Percentiles rank a stretch among this genome's conserved stretches.
Evolutionary conservation across 2,329 filamentous ascomycete genomes (phyloP).

Genomic region (Fusarium nematophilum): DNA sequence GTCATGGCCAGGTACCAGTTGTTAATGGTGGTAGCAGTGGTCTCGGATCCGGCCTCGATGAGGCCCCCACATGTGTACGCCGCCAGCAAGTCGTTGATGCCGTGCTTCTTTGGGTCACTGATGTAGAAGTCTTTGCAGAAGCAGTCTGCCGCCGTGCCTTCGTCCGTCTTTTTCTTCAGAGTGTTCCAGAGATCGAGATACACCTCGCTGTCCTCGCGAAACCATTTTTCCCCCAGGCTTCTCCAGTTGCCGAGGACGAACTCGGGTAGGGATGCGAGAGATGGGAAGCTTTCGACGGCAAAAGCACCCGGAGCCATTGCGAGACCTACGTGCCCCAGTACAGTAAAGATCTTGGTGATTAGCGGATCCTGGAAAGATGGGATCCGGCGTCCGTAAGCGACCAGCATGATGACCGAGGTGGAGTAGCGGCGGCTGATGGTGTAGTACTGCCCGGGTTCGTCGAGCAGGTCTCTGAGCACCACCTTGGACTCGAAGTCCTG

Average conservation of each 20-base stretch:
- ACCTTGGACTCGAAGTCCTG: constrained; percentile 39
- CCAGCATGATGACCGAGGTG: constrained; percentile 34
- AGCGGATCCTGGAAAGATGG: constrained; percentile 31
- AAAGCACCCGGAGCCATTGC: constrained; percentile 24
- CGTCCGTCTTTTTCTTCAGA: constrained; percentile 15
- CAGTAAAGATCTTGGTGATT: constrained; percentile 30
- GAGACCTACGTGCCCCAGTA: constrained; percentile 23
- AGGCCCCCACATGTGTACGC: constrained; percentile 32
- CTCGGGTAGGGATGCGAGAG: constrained; percentile 10
- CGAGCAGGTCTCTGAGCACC: constrained; percentile 13
- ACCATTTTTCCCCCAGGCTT: constrained; percentile 18
- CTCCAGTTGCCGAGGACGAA: constrained; percentile 21
- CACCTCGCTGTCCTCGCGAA: constrained; percentile 28
- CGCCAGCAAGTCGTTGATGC: constrained; percentile 31
- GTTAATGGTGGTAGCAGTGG: constrained; percentile 45
- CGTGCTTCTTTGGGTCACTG: constrained; percentile 23
- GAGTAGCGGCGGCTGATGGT: constrained; percentile 37
- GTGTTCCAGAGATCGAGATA: constrained; percentile 31
- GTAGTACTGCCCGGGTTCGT: constrained; percentile 24
- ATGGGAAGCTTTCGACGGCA: constrained; percentile 18
- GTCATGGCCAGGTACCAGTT: constrained; percentile 60
- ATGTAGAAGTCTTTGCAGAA: constrained; percentile 34
- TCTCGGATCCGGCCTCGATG: constrained; percentile 38
- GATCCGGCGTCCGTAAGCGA: constrained; percentile 32
- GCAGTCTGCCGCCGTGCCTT: constrained; percentile 26